Evolutionary conservation across 345 rosid species (phyloP), one percentile per base, ranked within the genome.

Genomic region (Pseudoturritis turrita): DNA sequence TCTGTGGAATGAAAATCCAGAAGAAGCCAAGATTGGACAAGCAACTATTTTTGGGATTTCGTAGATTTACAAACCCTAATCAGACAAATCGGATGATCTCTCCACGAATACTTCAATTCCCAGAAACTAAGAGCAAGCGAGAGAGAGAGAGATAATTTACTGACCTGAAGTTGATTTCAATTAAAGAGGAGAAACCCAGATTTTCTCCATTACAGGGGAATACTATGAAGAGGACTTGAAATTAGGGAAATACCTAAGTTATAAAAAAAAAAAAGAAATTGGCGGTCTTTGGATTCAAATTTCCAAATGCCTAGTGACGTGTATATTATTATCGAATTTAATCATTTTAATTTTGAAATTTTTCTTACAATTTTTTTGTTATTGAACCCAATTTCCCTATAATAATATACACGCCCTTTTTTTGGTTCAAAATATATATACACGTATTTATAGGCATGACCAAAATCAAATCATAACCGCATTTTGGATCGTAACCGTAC

Each of bases 241-340:
- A 49, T 50, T 39, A 39, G 62, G 46, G 37, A 2, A 6, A 6
- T 15, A 53, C 56, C n/a, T n/a, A 51, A 65, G 47, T 29, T 29
- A 17, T 46, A 18, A 10, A 58, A 5, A 2, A 14, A 55, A 10
- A 25, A 10, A 13, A 44, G 26, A 43, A 70, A 62, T 6, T 37
- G 45, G 69, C 62, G 68, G 52, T 39, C 18, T 39, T 60, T n/a
- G 6, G 51, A 50, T 71, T 71, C 51, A 37, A 49, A 47, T 1
- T 54, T 53, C 17, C 19, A 21, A 62, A 28, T 62, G 12, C 3
- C 49, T 13, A 4, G 36, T 33, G 10, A 33, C 10, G 36, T 33
- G 36, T 28, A 28, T 4, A 4, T 28, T 28, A 4, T 6, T 28
- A n/a, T n/a, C n/a, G n/a, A n/a, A n/a, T n/a, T n/a, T n/a, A n/a